Evolutionary conservation across 192 early-diverging fungal genomes (phyloP).

Genomic region (Anaeromyces robustus): DNA sequence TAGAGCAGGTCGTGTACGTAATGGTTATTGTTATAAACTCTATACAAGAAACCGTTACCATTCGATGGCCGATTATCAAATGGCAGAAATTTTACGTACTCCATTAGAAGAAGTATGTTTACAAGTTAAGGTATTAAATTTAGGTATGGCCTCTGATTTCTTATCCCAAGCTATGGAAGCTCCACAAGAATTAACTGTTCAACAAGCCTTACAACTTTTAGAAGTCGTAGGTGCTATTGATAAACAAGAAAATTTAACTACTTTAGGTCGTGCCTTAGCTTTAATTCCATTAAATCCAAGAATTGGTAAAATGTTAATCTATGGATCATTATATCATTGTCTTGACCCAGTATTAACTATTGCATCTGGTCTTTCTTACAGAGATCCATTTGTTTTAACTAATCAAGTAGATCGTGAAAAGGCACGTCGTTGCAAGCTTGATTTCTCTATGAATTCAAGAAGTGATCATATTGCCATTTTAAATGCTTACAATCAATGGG

Average conservation of each 20-base stretch:
- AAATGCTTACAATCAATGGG: neutral
- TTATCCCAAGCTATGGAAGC: neutral
- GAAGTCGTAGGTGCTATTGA: conserved; percentile 4
- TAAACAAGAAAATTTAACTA: conserved; percentile 32
- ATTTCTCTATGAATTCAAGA: neutral
- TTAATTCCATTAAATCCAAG: conserved; percentile 50
- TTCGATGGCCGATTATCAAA: conserved; percentile 27
- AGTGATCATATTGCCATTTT: neutral
- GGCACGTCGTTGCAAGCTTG: neutral
- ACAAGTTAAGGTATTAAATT: conserved; percentile 26
- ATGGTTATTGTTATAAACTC: conserved; percentile 35
- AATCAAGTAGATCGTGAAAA: neutral
- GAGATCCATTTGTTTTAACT: conserved; percentile 22
- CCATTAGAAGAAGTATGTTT: conserved; percentile 31
- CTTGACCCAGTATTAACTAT: conserved; percentile 52
- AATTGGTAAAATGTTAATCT: conserved; percentile 52
- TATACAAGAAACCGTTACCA: conserved; percentile 21
- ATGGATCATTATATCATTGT: conserved; percentile 54
- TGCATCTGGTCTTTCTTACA: conserved; percentile 32
- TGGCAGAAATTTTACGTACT: conserved; percentile 34
- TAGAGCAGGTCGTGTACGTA: conserved; percentile 31
- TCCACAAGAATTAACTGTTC: neutral
- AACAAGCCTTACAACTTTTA: neutral
- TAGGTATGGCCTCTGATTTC: conserved; percentile 5
- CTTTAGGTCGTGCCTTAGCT: conserved; percentile 40